Evolutionary conservation across 768 basidiomycete species (phyloP).

Genomic region (Phylloporus rhodoxanthus): DNA sequence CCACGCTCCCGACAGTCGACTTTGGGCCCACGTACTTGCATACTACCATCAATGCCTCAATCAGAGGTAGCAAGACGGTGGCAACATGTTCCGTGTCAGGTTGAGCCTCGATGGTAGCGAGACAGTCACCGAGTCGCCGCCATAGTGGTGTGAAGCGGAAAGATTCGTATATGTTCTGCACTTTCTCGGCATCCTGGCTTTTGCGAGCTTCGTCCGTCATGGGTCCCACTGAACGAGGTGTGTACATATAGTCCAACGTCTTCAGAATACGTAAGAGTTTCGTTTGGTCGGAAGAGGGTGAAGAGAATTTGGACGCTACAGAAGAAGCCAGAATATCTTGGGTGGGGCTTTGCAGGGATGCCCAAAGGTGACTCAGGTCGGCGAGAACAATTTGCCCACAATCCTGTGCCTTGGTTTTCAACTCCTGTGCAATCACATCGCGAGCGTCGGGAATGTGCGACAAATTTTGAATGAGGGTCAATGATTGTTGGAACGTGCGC

Average conservation of each 20-base stretch:
- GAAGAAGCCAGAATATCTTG: slow-evolving; percentile 56
- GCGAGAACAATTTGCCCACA: slow-evolving; percentile 69
- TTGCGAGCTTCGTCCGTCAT: slow-evolving; percentile 34
- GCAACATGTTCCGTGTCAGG: slow-evolving; percentile 82
- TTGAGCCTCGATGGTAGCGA: slow-evolving; percentile 75
- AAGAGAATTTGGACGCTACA: slow-evolving; percentile 85
- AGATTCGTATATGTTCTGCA: slow-evolving; percentile 82
- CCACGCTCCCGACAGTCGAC: slow-evolving; percentile 36
- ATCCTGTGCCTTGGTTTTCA: slow-evolving; percentile 80
- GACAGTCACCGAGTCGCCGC: slow-evolving; percentile 84
- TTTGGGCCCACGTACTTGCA: slow-evolving; percentile 89
- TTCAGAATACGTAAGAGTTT: slow-evolving; percentile 92
- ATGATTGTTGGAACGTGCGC: slow-evolving; percentile 90
- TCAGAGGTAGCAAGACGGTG: slow-evolving; percentile 87
- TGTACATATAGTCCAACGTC: slow-evolving; percentile 96
- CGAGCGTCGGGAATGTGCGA: slow-evolving; percentile 85
- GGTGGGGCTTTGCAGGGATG: slow-evolving; percentile 51
- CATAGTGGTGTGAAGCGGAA: slow-evolving; percentile 89
- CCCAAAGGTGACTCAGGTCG: slow-evolving; percentile 74
- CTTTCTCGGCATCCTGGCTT: slow-evolving; percentile 66
- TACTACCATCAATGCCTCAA: slow-evolving; percentile 97
- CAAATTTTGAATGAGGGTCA: slow-evolving; percentile 87
- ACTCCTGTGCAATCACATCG: slow-evolving; percentile 83
- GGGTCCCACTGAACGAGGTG: slow-evolving; percentile 46
- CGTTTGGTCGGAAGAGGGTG: slow-evolving; percentile 92